phyloP scores from a whole-genome alignment of 2,329 filamentous ascomycete species.

The Coniochaeta sp. region DNA sequence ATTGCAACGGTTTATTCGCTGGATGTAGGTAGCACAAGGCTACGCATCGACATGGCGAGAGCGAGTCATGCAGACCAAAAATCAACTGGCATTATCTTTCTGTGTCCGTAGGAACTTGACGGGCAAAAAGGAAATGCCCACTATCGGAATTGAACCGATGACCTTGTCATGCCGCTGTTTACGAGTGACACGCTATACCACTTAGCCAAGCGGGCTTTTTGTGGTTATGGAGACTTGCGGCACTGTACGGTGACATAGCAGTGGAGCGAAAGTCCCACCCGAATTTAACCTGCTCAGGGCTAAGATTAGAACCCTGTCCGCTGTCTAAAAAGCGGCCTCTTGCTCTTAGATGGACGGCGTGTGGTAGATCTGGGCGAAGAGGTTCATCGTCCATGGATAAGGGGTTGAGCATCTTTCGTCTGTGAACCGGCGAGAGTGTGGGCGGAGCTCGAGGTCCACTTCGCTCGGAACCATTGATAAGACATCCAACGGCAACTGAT shows the following conservation, averaged over 20 bases:
- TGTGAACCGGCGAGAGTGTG: no score
- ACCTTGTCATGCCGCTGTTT: not conserved
- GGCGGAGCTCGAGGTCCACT: no score
- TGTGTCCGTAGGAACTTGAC: not conserved
- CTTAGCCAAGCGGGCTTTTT: not conserved
- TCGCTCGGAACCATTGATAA: no score
- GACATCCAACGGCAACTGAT: no score
- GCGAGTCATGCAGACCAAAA: not conserved
- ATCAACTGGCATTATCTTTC: not conserved
- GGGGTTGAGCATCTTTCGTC: no score
- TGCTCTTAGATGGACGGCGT: not conserved
- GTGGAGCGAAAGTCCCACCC: not conserved
- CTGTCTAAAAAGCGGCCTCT: not conserved
- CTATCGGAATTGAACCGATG: not conserved
- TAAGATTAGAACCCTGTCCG: not conserved
- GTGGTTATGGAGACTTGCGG: not conserved
- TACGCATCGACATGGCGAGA: not conserved
- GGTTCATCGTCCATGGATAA: not conserved
- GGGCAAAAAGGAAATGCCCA: not conserved
- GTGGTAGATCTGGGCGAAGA: not conserved
- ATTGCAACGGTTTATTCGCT: no score
- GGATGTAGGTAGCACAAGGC: no score
- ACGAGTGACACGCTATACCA: not conserved
- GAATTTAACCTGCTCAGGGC: not conserved
- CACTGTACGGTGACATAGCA: not conserved